These are phyloP conservation scores for Globisporangium abappressorium DNA, from an alignment of 352 stramenopile species.

Conservation along the genomic window DNA sequence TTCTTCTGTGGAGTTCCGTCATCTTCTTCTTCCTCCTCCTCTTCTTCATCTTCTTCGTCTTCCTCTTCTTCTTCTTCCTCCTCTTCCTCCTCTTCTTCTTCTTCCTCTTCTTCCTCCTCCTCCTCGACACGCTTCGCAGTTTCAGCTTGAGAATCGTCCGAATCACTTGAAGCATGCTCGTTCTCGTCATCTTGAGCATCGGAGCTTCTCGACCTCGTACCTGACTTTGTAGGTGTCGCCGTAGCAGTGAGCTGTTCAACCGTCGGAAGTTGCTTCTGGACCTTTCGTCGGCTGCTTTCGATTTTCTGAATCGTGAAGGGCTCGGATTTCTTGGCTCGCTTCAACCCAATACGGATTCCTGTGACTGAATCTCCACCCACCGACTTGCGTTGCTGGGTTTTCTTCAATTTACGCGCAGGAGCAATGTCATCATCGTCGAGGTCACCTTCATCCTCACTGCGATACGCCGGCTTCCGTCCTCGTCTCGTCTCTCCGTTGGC, in stretches of 20 bases:
- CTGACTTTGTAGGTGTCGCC: constrained; percentile 17
- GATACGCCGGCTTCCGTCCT: constrained; percentile 34
- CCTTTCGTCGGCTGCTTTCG: constrained; percentile 31
- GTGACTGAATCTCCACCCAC: constrained; percentile 12
- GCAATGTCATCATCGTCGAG: constrained; percentile 36
- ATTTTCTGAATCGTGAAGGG: constrained; percentile 42
- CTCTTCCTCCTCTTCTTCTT: constrained; percentile 47
- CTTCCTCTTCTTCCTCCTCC: constrained; percentile 31
- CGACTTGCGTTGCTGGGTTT: constrained; percentile 22
- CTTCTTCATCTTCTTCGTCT: constrained; percentile 35
- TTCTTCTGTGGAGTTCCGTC: constrained; percentile 31
- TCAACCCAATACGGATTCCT: constrained; percentile 46
- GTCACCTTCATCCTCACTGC: constrained; percentile 53
- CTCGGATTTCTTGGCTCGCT: constrained; percentile 14
- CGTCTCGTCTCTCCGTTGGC: constrained; percentile 25
- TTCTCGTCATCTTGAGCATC: constrained; percentile 25
- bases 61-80: constrained; percentile 44
- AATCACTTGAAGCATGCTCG: constrained; percentile 30
- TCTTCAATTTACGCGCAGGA: constrained; percentile 30
- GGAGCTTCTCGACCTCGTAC: neutral
- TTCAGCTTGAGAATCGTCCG: constrained; percentile 32
- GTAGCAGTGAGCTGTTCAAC: constrained; percentile 9
- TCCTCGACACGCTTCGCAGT: constrained; percentile 26
- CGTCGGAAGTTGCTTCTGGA: constrained; percentile 44
- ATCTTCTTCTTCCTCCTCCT: constrained; percentile 21